Conservation (phyloP, 805 yeast species). For the Starmerella bombicola region DNA sequence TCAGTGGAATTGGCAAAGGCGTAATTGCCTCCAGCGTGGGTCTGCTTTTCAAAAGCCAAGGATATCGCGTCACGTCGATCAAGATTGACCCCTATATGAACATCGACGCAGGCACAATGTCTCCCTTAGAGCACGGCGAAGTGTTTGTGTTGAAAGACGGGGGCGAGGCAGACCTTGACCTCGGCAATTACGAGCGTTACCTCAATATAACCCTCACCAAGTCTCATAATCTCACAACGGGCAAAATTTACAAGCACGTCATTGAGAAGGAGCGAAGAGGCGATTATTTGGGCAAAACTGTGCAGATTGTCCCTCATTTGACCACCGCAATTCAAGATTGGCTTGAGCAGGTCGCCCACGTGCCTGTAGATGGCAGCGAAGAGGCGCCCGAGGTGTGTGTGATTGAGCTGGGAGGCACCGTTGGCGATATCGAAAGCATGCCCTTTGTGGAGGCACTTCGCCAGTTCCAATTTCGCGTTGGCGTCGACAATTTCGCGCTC, state of each 20-base stretch:
- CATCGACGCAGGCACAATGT: constrained; percentile 99
- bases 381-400: constrained; percentile 91
- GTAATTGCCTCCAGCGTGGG: constrained; percentile 96
- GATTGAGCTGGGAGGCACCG: constrained; percentile 97
- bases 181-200: constrained; percentile 97
- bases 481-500: constrained; percentile 82
- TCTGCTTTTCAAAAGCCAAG: constrained; percentile 80
- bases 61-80: constrained; percentile 90
- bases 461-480: constrained; percentile 97
- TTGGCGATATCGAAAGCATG: constrained; percentile 97
- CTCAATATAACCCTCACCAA: constrained; percentile 82
- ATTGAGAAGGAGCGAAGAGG: constrained; percentile 92
- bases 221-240: constrained; percentile 96
- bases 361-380: constrained; percentile 85
- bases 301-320: constrained; percentile 96
- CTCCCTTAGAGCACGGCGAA: constrained; percentile 98
- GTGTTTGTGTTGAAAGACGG: constrained; percentile 97
- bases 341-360: constrained; percentile 83
- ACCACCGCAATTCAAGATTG: constrained; percentile 97
- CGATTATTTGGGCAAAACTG: constrained; percentile 97
- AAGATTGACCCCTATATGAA: constrained; percentile 99
- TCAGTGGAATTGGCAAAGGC: constrained; percentile 98
- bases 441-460: constrained; percentile 98
- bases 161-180: constrained; percentile 95
- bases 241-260: constrained; percentile 88